These are phyloP conservation scores for Ceriops tagal DNA, from an alignment of 345 rosid genomes.

Conservation along the genomic window DNA sequence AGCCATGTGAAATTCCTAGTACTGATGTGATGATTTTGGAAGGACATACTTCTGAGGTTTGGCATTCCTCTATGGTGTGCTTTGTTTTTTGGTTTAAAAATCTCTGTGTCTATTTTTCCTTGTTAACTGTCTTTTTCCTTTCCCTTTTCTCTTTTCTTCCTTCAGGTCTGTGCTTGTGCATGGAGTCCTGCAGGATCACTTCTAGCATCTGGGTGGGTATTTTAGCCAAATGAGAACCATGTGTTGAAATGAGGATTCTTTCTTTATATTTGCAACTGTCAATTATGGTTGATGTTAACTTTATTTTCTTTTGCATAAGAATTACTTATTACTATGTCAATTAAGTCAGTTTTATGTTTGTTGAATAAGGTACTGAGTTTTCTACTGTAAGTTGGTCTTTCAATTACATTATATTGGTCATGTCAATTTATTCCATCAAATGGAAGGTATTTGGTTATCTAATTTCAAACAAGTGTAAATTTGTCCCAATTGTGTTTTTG, in stretches of 20 bases:
- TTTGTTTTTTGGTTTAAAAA: constrained; percentile 2
- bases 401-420: too few species aligned
- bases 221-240: constrained; percentile 16
- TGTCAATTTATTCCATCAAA: not conserved
- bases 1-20: constrained; percentile 63
- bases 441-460: not conserved
- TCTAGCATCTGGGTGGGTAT: constrained; percentile 95
- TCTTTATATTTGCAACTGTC: not conserved
- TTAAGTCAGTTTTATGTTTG: too few species aligned
- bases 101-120: not conserved
- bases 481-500: not conserved
- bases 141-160: constrained; percentile 4
- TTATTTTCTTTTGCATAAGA: not conserved
- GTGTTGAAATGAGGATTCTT: constrained; percentile 5
- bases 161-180: constrained; percentile 96
- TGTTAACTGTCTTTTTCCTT: not conserved
- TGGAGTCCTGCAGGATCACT: constrained; percentile 99
- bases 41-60: constrained; percentile 98
- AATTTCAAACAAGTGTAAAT: not conserved
- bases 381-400: too few species aligned
- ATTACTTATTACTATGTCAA: not conserved
- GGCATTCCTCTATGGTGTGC: not conserved
- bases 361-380: too few species aligned
- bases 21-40: constrained; percentile 92
- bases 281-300: not conserved